Evolutionary conservation across 73 alveolate species (phyloP).

Genomic region (Stentor roeselii): DNA sequence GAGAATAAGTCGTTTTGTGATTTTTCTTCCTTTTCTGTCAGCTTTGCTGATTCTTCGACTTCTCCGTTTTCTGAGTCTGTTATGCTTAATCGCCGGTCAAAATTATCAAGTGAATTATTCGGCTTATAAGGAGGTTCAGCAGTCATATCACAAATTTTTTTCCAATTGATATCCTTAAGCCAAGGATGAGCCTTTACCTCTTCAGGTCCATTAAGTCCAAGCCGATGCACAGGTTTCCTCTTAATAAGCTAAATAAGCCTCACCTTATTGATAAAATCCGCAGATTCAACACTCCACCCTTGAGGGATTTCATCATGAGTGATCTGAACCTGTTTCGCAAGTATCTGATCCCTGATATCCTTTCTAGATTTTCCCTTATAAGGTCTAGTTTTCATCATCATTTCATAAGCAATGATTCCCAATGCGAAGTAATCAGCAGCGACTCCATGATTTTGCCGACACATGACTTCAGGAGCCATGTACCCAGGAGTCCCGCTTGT

Average conservation of each 20-base stretch:
- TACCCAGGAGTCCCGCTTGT: conserved; percentile 87
- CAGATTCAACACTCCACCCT: conserved; percentile 93
- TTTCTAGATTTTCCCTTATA: conserved; percentile 88
- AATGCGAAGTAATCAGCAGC: too few species aligned
- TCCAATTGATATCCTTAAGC: conserved; percentile 87
- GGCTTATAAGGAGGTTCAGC: conserved; percentile 85
- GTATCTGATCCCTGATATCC: conserved; percentile 92
- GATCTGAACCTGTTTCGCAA: conserved; percentile 78
- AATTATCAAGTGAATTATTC: conserved; percentile 48
- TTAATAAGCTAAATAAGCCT: conserved; percentile 48
- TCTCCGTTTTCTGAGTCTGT: too few species aligned
- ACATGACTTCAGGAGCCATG: too few species aligned
- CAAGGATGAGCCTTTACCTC: conserved; percentile 95
- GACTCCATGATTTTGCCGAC: conserved; percentile 75
- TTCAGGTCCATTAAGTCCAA: conserved; percentile 87
- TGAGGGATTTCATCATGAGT: conserved; percentile 78
- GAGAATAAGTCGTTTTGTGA: background rate
- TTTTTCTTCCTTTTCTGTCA: too few species aligned
- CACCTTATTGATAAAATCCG: conserved; percentile 87
- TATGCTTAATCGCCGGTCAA: too few species aligned
- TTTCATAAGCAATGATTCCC: conserved; percentile 88
- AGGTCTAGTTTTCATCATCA: conserved; percentile 78
- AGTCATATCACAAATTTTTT: conserved; percentile 64
- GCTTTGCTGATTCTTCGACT: too few species aligned
- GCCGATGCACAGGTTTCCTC: conserved; percentile 64